Percentiles rank a stretch among this genome's conserved stretches.
These are phyloP conservation scores for Linnemannia hyalina DNA, from an alignment of 192 early-diverging fungal genomes.

Conservation along the genomic window DNA sequence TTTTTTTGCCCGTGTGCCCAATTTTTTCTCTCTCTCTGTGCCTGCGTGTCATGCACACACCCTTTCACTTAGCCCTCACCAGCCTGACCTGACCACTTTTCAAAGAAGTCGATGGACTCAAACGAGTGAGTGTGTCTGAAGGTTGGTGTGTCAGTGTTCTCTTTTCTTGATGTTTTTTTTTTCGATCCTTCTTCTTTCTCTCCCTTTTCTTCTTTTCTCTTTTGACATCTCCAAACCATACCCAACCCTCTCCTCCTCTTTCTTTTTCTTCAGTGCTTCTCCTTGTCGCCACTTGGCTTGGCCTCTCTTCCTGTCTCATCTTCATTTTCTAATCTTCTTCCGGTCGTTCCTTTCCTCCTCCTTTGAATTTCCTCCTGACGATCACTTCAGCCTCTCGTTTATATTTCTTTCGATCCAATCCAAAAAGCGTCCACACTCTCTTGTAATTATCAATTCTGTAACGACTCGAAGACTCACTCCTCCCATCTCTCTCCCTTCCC, in stretches of 20 bases:
- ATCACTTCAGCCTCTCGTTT: neutral
- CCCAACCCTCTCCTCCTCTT: neutral
- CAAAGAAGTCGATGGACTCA: neutral
- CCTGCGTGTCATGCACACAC: neutral
- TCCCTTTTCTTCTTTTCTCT: neutral
- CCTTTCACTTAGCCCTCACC: neutral
- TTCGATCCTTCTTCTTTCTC: neutral
- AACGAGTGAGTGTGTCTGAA: too few species aligned
- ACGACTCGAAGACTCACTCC: slow-evolving; percentile 10
- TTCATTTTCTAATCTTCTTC: neutral
- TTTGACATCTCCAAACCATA: neutral
- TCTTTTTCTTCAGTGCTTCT: neutral
- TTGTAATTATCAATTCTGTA: neutral
- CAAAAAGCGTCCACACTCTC: neutral
- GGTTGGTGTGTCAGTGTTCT: neutral
- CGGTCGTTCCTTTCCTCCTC: neutral
- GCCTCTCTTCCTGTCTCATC: neutral
- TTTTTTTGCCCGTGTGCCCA: slow-evolving; percentile 7
- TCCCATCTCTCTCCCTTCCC: neutral
- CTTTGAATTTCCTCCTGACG: neutral
- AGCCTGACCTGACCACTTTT: neutral
- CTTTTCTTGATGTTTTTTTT: neutral
- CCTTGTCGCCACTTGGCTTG: neutral
- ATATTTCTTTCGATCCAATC: neutral
- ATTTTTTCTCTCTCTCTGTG: neutral